phyloP scores from a whole-genome alignment of 805 yeast species.

The Debaryomyces castellii region DNA sequence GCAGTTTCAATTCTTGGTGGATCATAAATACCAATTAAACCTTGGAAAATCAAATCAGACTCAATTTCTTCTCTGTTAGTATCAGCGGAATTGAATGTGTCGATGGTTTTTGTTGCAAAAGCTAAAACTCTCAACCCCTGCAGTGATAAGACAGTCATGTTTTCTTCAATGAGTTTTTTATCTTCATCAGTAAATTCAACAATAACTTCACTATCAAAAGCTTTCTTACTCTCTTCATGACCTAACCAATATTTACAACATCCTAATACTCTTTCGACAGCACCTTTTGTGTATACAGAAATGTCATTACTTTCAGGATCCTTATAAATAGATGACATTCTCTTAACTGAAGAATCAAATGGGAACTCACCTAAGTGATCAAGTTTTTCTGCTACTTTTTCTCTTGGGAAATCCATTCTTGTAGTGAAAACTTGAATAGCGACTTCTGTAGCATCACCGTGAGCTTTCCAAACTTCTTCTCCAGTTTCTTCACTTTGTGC shows the following conservation, averaged over 20 bases:
- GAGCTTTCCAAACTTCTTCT: slow-evolving; percentile 37
- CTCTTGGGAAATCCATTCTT: slow-evolving; percentile 53
- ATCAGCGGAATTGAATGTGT: slow-evolving; percentile 14
- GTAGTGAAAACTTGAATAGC: slow-evolving; percentile 79
- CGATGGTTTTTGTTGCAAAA: slow-evolving; percentile 50
- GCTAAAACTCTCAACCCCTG: slow-evolving; percentile 75
- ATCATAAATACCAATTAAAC: slow-evolving; percentile 76
- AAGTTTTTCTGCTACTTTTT: slow-evolving; percentile 34
- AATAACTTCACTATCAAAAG: slow-evolving; percentile 16
- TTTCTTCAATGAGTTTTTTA: slow-evolving; percentile 43
- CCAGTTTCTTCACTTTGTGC: slow-evolving; percentile 27
- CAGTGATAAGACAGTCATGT: slow-evolving; percentile 58
- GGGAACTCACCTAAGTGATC: slow-evolving; percentile 65
- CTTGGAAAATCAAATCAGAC: slow-evolving; percentile 53
- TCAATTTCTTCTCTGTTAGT: slow-evolving; percentile 46
- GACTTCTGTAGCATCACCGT: slow-evolving; percentile 86
- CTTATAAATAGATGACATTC: slow-evolving; percentile 64
- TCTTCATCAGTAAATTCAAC: slow-evolving; percentile 41
- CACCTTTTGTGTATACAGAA: slow-evolving; percentile 62
- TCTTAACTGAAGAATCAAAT: slow-evolving; percentile 70
- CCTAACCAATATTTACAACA: slow-evolving; percentile 58
- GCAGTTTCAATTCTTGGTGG: slow-evolving; percentile 75
- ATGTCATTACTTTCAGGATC: slow-evolving; percentile 19
- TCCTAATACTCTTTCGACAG: slow-evolving; percentile 65
- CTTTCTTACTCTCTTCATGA: slow-evolving; percentile 24